Percentiles rank a stretch among this genome's conserved stretches.
phyloP scores from a whole-genome alignment of 768 basidiomycete species.

The Suillus cothurnatus region DNA sequence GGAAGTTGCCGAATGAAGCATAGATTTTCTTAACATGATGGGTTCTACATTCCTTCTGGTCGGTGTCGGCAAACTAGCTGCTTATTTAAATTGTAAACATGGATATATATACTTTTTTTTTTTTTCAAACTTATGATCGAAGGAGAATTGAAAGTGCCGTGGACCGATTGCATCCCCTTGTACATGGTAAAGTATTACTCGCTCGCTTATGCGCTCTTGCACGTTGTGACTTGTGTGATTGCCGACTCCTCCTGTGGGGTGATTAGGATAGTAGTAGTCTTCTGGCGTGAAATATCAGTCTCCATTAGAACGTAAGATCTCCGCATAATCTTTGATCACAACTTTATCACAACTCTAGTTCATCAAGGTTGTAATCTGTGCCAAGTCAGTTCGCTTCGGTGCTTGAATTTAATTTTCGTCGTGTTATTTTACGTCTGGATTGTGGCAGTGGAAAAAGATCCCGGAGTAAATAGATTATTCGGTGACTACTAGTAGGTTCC shows the following conservation, averaged over 20 bases:
- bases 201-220: no score
- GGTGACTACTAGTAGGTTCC: not conserved
- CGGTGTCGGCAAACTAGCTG: no score
- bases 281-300: not conserved
- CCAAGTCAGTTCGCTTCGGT: slow-evolving; percentile 5
- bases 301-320: not conserved
- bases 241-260: no score
- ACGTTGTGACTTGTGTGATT: no score
- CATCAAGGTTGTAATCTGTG: not conserved
- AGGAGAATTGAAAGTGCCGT: no score
- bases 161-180: no score
- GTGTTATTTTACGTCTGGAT: not conserved
- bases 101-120: no score
- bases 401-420: not conserved
- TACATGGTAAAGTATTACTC: no score
- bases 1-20: not conserved
- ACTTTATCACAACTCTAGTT: slow-evolving; percentile 4
- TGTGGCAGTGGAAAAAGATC: not conserved
- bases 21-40: not conserved
- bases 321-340: not conserved
- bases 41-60: not conserved
- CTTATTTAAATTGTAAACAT: no score
- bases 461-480: not conserved
- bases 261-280: no score
- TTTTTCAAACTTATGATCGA: no score